Evolutionary conservation across 805 yeast genomes (phyloP).

Genomic region (Candida sonorensis): DNA sequence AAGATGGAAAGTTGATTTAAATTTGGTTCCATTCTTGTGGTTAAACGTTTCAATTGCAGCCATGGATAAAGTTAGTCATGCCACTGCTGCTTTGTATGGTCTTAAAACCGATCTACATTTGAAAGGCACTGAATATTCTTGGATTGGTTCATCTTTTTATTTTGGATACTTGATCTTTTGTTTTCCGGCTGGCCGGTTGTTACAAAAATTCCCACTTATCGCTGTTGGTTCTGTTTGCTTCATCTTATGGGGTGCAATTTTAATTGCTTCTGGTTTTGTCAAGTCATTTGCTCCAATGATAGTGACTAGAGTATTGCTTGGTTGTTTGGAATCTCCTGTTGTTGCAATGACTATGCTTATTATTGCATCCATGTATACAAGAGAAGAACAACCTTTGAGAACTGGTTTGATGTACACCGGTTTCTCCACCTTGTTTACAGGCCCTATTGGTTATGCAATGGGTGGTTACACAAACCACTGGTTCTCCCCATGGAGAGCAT

Average conservation of each 20-base stretch:
- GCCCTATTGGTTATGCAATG: constrained; percentile 42
- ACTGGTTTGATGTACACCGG: constrained; percentile 38
- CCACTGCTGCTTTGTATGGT: constrained; percentile 35
- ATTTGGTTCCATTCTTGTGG: constrained; percentile 43
- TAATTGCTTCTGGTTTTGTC: constrained; percentile 38
- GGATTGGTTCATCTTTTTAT: constrained; percentile 31
- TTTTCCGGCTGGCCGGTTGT: constrained; percentile 31
- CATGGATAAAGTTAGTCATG: constrained; percentile 47
- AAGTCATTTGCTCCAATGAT: constrained; percentile 38
- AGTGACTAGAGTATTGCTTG: constrained; percentile 40
- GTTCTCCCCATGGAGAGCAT: constrained; percentile 51
- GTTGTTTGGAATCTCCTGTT: constrained; percentile 45
- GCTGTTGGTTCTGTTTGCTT: constrained; percentile 26
- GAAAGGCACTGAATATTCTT: constrained; percentile 26
- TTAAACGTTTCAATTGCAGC: constrained; percentile 35
- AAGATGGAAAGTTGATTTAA: constrained; percentile 41
- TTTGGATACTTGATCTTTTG: constrained; percentile 23
- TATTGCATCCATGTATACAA: constrained; percentile 50
- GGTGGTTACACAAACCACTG: constrained; percentile 31
- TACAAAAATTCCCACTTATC: constrained; percentile 30
- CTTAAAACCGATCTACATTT: constrained; percentile 31
- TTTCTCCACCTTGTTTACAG: constrained; percentile 39
- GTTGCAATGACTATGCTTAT: constrained; percentile 49
- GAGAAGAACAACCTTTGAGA: constrained; percentile 36
- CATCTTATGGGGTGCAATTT: constrained; percentile 30